These are phyloP conservation scores for Komagataea norvegica DNA, from an alignment of 1,139 yeast genomes.

Conservation along the genomic window DNA sequence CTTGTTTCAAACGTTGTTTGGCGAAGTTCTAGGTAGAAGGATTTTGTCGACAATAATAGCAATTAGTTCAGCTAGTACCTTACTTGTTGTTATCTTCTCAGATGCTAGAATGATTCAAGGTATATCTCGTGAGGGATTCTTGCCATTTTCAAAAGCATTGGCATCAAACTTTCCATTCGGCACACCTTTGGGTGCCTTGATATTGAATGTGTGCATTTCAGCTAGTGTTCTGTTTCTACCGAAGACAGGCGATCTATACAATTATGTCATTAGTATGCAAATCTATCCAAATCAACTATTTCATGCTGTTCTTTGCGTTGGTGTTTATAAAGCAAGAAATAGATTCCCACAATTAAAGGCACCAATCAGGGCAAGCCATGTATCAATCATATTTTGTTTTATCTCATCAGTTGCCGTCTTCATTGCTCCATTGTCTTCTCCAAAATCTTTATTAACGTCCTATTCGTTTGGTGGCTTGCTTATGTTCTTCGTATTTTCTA, in stretches of 20 bases:
- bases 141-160: slow-evolving; percentile 49
- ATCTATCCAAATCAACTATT: slow-evolving; percentile 51
- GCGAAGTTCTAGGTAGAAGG: slow-evolving; percentile 43
- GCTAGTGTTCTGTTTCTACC: slow-evolving; percentile 30
- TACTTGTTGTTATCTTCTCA: slow-evolving; percentile 55
- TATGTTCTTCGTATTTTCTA: slow-evolving; percentile 20
- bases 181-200: slow-evolving; percentile 45
- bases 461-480: slow-evolving; percentile 20
- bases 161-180: slow-evolving; percentile 54
- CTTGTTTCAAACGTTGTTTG: slow-evolving; percentile 51
- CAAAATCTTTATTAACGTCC: slow-evolving; percentile 7
- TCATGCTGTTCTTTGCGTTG: slow-evolving; percentile 44
- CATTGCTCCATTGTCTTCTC: slow-evolving; percentile 15
- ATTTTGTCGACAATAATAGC: slow-evolving; percentile 51
- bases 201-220: slow-evolving; percentile 30
- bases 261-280: slow-evolving; percentile 51
- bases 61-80: slow-evolving; percentile 56
- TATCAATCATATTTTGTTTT: slow-evolving; percentile 15
- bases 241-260: slow-evolving; percentile 37
- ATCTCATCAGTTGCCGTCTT: slow-evolving; percentile 13
- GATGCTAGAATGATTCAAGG: slow-evolving; percentile 57
- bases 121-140: slow-evolving; percentile 54
- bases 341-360: slow-evolving; percentile 44
- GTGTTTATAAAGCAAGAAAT: slow-evolving; percentile 44
- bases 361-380: slow-evolving; percentile 39